phyloP scores from a whole-genome alignment of 345 rosid species.

The Hypericum perforatum region DNA sequence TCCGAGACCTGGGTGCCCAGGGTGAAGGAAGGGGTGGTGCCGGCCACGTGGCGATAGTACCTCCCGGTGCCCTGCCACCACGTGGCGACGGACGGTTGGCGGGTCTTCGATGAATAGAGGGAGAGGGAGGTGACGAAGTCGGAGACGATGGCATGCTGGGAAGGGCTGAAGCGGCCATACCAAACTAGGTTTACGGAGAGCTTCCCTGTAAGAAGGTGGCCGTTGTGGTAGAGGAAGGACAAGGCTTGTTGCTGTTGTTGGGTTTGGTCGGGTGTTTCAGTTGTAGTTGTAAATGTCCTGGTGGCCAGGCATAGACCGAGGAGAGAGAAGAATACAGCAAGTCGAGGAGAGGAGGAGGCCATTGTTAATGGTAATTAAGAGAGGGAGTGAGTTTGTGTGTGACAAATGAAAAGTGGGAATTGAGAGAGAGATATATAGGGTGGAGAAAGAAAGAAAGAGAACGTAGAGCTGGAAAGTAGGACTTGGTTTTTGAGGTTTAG shows the following conservation, averaged over 20 bases:
- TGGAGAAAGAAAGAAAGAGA: no score
- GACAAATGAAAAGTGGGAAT: no score
- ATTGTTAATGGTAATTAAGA: constrained; percentile 1
- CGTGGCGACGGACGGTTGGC: constrained; percentile 12
- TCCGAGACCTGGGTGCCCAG: constrained; percentile 16
- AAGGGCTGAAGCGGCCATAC: constrained; percentile 20
- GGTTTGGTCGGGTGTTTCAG: neutral
- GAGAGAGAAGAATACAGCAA: constrained; percentile 1
- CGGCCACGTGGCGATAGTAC: constrained; percentile 11
- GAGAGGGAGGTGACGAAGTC: constrained; percentile 17
- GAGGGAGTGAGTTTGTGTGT: no score
- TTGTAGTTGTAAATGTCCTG: neutral
- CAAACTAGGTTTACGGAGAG: constrained; percentile 17
- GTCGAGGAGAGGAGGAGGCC: constrained; percentile 5
- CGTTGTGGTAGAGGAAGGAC: constrained; percentile 17
- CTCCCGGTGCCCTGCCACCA: constrained; percentile 20
- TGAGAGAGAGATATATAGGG: no score
- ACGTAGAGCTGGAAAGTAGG: no score
- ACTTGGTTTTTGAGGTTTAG: no score
- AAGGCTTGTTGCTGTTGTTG: constrained; percentile 1
- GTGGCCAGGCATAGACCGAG: constrained; percentile 8
- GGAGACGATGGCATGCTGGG: constrained; percentile 20
- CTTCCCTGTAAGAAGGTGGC: constrained; percentile 17
- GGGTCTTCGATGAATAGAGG: neutral
- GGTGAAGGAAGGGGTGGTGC: constrained; percentile 3